Evolutionary conservation across 2,329 filamentous ascomycete genomes (phyloP), one percentile per base, ranked within the genome.

Genomic region (Aspergillus alliaceus): DNA sequence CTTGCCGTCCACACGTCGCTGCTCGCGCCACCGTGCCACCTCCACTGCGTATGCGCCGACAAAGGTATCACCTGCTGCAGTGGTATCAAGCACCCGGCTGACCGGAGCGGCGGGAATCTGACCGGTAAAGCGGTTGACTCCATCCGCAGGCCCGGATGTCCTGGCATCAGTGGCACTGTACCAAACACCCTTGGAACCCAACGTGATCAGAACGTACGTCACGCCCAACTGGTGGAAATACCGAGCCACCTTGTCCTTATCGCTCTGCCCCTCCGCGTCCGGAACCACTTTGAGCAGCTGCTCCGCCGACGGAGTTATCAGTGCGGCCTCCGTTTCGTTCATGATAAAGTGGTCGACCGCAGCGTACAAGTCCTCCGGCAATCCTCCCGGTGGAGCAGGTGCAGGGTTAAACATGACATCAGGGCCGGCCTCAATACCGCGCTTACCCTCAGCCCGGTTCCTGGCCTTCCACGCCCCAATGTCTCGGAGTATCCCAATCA

Each of bases 21-120:
- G 69, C 12, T 77, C 71, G 25, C 73, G 74, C 58, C 75, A 72
- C 58, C 78, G 80, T 37, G 90, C 90, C 29, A 89, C 83, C 56
- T 86, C 84, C 25, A 95, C 84, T 2, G 91, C 90, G 72, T 96
- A 96, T 22, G 86, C 89, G 2, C 95, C 93, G 5, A 96, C 90
- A 76, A 97, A 97, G 0, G 93, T 97, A 73, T 98, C 93, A 0
- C 93, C 93, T 5, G 95, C 95, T 1, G 90, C 93, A 7, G 93
- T 98, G 1, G 93, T 98, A 73, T 98, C 93, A 4, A 97, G 86
- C 1, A 98, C 93, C 56, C 83, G 76, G 4, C 72, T 77, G 18
- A 91, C 88, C 73, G 89, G 88, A 60, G 84, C 81, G 0, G 90
- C 91, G 4, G 80, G 77, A 1, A 92, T 74, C 56, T 73, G 65